Evolutionary conservation across 345 rosid genomes (phyloP).

Genomic region (Gynandropsis gynandra): DNA sequence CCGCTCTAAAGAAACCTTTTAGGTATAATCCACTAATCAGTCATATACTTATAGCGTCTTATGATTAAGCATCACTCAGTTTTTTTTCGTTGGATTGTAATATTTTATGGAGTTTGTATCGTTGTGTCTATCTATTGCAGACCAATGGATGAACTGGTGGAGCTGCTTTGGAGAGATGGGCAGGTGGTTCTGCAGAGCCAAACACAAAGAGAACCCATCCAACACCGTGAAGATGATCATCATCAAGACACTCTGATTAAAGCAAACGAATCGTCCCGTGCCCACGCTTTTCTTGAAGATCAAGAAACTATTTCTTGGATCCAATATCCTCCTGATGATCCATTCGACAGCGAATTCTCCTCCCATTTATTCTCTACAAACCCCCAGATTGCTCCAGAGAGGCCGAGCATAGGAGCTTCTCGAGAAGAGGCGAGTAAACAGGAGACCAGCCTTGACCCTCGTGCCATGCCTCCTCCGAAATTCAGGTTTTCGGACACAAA

Average conservation of each 20-base stretch:
- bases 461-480: conserved; percentile 43
- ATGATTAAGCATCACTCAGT: conserved; percentile 1
- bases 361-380: conserved; percentile 38
- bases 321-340: conserved; percentile 48
- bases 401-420: conserved; percentile 9
- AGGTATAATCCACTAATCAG: no score
- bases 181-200: conserved; percentile 57
- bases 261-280: neutral
- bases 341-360: conserved; percentile 48
- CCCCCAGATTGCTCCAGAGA: neutral
- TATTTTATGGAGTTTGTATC: conserved; percentile 7
- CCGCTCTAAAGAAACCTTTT: conserved; percentile 31
- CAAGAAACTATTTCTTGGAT: conserved; percentile 64
- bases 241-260: conserved; percentile 12
- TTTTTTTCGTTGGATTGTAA: neutral
- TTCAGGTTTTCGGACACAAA: conserved; percentile 29
- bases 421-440: conserved; percentile 23
- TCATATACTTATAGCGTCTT: no score
- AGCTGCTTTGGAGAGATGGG: conserved; percentile 64
- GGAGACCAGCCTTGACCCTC: conserved; percentile 25
- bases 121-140: conserved; percentile 28
- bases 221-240: conserved; percentile 14
- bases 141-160: conserved; percentile 50
- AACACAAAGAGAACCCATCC: conserved; percentile 32
- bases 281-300: conserved; percentile 28